Evolutionary conservation across 192 early-diverging fungal species (phyloP).

Genomic region (Rhizophagus clarus): DNA sequence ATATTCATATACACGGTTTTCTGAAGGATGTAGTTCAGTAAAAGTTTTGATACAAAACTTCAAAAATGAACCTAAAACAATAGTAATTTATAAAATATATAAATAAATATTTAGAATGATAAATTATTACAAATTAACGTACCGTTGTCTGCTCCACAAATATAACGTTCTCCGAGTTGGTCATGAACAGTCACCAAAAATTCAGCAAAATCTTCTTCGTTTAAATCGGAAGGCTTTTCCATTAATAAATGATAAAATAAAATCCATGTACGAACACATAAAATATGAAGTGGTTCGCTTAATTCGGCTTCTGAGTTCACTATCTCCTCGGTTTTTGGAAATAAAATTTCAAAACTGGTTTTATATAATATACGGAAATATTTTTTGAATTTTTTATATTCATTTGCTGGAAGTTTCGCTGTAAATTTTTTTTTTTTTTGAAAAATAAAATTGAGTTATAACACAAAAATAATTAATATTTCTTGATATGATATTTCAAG

Average conservation of each 20-base stretch:
- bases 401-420: slow-evolving; percentile 1
- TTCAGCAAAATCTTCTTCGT: slow-evolving; percentile 21
- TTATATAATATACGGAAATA: slow-evolving; percentile 11
- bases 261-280: slow-evolving; percentile 12
- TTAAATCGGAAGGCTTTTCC: neutral
- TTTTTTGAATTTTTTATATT: slow-evolving; percentile 1
- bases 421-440: neutral
- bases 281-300: slow-evolving; percentile 1
- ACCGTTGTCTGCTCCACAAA: slow-evolving; percentile 59
- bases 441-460: neutral
- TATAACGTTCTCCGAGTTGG: slow-evolving; percentile 60
- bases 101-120: neutral
- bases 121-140: slow-evolving; percentile 4
- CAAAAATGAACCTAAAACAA: slow-evolving; percentile 49
- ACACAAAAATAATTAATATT: neutral
- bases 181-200: slow-evolving; percentile 57
- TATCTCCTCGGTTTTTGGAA: neutral
- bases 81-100: neutral
- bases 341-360: slow-evolving; percentile 8
- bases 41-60: slow-evolving; percentile 43
- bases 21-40: slow-evolving; percentile 37
- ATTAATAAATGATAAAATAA: slow-evolving; percentile 19
- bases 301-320: neutral
- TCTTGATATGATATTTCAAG: neutral
- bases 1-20: slow-evolving; percentile 54